phyloP scores from a whole-genome alignment of 2,329 filamentous ascomycete species.

The Fonsecaea multimorphosa region DNA sequence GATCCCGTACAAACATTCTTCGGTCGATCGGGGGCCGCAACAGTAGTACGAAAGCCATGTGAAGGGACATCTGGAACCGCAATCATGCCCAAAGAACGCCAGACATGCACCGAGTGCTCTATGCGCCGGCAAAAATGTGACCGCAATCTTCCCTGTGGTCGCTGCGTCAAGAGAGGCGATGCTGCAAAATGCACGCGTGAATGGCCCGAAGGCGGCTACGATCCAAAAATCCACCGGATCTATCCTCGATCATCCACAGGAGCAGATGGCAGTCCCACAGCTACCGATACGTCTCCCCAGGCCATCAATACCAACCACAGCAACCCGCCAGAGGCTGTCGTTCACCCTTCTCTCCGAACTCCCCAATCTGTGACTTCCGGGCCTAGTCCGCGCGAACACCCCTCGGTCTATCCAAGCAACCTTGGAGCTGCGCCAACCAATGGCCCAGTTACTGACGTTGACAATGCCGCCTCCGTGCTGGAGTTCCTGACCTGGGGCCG shows the following conservation, averaged over 20 bases:
- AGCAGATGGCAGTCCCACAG: conserved; percentile 13
- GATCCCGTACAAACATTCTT: conserved; percentile 24
- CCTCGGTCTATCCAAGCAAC: conserved; percentile 15
- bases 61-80: not conserved
- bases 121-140: conserved; percentile 46
- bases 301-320: not conserved
- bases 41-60: conserved; percentile 25
- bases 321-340: conserved; percentile 14
- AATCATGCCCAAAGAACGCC: conserved; percentile 37
- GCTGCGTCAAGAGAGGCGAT: conserved; percentile 50
- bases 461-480: conserved; percentile 44
- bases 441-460: conserved; percentile 15
- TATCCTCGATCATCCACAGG: conserved; percentile 35
- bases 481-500: conserved; percentile 59
- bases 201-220: conserved; percentile 38
- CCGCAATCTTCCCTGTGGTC: conserved; percentile 49
- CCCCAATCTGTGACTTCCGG: conserved; percentile 26
- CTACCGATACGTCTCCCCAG: conserved; percentile 19
- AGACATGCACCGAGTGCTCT: conserved; percentile 41
- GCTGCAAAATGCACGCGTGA: conserved; percentile 45
- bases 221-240: conserved; percentile 38
- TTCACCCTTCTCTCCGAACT: conserved; percentile 29
- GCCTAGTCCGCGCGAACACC: conserved; percentile 16
- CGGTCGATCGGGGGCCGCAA: conserved; percentile 10
- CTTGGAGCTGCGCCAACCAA: conserved; percentile 8